Base-by-base conservation (phyloP, 169 alveolate species). In the Eimeria tenella region DNA sequence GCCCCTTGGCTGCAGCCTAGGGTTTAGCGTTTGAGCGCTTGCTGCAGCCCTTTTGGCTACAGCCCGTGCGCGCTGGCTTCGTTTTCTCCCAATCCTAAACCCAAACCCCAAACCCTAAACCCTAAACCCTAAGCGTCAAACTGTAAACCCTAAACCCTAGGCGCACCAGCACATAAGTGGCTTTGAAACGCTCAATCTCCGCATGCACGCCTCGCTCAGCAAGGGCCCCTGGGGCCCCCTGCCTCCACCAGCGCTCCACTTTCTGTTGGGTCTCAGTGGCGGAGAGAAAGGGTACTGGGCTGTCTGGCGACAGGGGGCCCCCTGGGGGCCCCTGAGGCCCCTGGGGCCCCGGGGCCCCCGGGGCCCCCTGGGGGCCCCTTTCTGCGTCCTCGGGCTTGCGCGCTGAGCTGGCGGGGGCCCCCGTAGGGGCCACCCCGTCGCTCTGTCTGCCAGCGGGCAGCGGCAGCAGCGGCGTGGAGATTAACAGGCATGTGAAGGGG, bases 141-240 rank as follows among this genome's bases (percentile, higher is more conserved):
- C n/a, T n/a, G n/a, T n/a, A n/a, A n/a, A n/a, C n/a, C n/a, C n/a
- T 71, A 4, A 23, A 5, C 17, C 13, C 63, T 50, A 15, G 9
- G 62, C 86, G 5, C 50, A 75, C 86, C 62, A 75, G 62, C 58
- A 75, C 86, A 50, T 75, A 75, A 3, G 86, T 75, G 56, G 63
- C 62, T 75, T 75, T 75, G 23, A 75, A 75, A 15, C 23, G 58
- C 53, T 3, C 15, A 9, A 75, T 75, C 62, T 75, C 86, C 21
- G 86, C 86, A 50, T 75, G 86, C 62, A 75, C 86, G 7, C 53
- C 63, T 62, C 62, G 53, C 62, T 75, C 86, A 17, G 86, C 58
- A 21, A 75, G 86, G 86, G 63, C 62, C 62, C 86, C 86, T 62
- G 23, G 86, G 86, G 86, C 63, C 58, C 58, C 62, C 86, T 75